Base-by-base conservation (phyloP, 73 alveolate genomes). In the Paramecium sexaurelia region DNA sequence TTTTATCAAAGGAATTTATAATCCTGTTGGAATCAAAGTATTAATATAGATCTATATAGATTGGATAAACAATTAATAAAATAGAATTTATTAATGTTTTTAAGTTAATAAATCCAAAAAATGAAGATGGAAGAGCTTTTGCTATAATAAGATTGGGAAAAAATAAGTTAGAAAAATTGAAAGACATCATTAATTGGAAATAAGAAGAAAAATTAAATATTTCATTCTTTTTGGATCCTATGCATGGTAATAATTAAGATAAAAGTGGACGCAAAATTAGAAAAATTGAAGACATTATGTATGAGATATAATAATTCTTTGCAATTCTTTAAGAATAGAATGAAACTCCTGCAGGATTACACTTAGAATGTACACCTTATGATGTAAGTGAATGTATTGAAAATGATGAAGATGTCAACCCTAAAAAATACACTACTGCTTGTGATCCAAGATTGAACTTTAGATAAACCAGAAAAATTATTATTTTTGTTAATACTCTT, bases 391-490 rank as follows among this genome's bases (percentile, higher is more conserved):
- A 93, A 43, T 88, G 94, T 41, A 17, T 93, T 11, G 95, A 92
- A 51, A 33, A 57, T 20, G 91, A 75, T 40, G 39, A 69, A 41
- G 88, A 41, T 20, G 91, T 87, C 11, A 51, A 89, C 24, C 92
- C 75, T 29, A 56, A 33, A n/a, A 89, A 51, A 10, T 90, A 93
- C 32, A 73, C 94, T 17, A 85, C 94, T 55, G 82, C 93, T 27
- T 92, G 96, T 84, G 96, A 92, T 78, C 97, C 97, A 22, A 78
- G 95, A 51, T 92, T 92, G 55, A 93, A 88, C 71, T 37, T 6
- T 17, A 35, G 27, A 36, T 19, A 71, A 71, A 71, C 86, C 15
- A 22, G 32, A 29, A 37, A 71, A 71, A 71, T 71, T 35, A 40
- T 71, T n/a, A 71, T 71, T 11, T 71, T 71, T 71, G 55, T 71